Base-by-base conservation (phyloP, 2,329 filamentous ascomycete genomes). In the Aspergillus transmontanensis region DNA sequence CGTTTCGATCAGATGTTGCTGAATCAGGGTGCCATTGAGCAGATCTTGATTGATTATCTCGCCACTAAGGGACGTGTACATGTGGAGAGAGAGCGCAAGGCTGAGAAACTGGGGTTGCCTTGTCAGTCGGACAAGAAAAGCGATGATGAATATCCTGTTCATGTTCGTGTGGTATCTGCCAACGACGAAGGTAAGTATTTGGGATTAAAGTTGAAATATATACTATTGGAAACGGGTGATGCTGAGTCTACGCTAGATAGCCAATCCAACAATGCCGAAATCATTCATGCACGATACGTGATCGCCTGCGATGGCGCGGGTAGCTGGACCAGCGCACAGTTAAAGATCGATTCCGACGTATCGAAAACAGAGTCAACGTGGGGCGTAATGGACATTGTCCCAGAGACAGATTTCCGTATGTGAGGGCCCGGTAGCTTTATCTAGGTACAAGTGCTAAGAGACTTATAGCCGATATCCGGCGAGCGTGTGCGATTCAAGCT, bases 241-340 rank as follows among this genome's bases (percentile, higher is more conserved):
- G 12, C 34, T 36, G 12, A 36, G 12, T 5, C 5, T 14, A 5
- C 1, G 6, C 3, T 53, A 53, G 48, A 53, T 21, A 4, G 26
- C 19, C 48, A 32, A 16, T 2, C 28, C 6, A 32, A 45, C 6
- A 16, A 32, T 48, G 39, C 16, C 9, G 41, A 58, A 48, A 43
- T 41, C 2, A 46, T 68, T 6, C 48, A 60, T 14, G 59, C 67
- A 5, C 58, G 58, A 19, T 69, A 68, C 45, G 30, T 65, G 0
- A n/a, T 69, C n/a, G 67, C 60, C n/a, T 68, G 67, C 16, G 67
- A 69, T 45, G 66, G 67, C 1, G 62, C 66, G 2, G 56, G 57
- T 19, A 68, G 66, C 45, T 66, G 67, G 64, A 54, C 58, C 10
- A 58, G 63, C n/a, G 6, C 36, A 4, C 48, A 65, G 9, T 43